Evolutionary conservation across 2,329 filamentous ascomycete species (phyloP).

Genomic region (Sporothrix pallida): DNA sequence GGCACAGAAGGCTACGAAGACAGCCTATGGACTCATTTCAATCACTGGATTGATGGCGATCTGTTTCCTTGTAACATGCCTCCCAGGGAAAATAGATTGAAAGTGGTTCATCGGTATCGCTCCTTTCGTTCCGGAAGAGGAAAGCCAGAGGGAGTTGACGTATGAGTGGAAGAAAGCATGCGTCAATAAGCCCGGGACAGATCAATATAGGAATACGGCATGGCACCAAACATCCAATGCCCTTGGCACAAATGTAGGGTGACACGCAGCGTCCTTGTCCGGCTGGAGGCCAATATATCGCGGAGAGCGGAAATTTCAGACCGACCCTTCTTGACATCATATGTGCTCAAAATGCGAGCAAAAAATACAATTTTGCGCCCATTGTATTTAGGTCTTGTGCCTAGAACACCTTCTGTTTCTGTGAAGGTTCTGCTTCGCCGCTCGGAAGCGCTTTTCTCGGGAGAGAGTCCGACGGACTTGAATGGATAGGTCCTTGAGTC

Average conservation of each 20-base stretch:
- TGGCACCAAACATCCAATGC: constrained; percentile 12
- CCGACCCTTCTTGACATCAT: constrained; percentile 13
- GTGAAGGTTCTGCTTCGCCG: background rate
- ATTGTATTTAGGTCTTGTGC: background rate
- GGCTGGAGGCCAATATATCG: constrained; percentile 19
- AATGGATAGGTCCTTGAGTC: background rate
- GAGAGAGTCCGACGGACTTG: background rate
- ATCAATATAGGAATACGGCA: constrained; percentile 18
- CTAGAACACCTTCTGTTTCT: background rate
- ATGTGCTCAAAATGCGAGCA: background rate
- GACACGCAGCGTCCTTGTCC: background rate
- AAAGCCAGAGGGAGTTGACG: background rate
- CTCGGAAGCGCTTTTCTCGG: background rate
- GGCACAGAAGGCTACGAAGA: background rate
- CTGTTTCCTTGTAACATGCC: background rate
- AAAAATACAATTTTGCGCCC: background rate
- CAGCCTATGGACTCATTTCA: background rate
- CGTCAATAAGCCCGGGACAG: constrained; percentile 4
- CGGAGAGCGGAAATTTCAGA: constrained; percentile 15
- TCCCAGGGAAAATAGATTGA: background rate
- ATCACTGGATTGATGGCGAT: background rate
- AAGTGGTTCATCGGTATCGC: background rate
- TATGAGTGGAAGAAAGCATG: background rate
- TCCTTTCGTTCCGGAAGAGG: background rate
- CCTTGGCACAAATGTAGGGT: background rate